Conservation (phyloP, 1,139 yeast genomes). For the Candida dubliniensis region DNA sequence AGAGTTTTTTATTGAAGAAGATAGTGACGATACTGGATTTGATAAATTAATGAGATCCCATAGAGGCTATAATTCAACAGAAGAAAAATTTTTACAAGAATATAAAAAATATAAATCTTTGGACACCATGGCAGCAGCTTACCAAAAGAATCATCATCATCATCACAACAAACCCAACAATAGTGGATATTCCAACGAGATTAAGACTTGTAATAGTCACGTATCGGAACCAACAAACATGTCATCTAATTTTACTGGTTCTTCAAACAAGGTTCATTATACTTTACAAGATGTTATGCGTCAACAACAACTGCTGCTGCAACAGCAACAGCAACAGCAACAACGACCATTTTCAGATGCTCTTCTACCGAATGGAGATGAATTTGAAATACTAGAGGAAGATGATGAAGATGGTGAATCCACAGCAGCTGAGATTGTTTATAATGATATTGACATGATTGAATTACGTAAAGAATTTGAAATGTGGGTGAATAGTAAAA, state of each 20-base stretch:
- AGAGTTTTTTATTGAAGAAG: slow-evolving; percentile 43
- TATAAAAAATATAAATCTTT: slow-evolving; percentile 35
- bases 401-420: slow-evolving; percentile 14
- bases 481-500: slow-evolving; percentile 4
- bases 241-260: too few relatives aligned
- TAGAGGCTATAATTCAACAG: slow-evolving; percentile 24
- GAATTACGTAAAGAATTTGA: slow-evolving; percentile 30
- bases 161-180: slow-evolving; percentile 8
- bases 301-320: slow-evolving; percentile 17
- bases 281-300: slow-evolving; percentile 31
- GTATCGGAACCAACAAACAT: too few relatives aligned
- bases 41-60: slow-evolving; percentile 24
- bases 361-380: slow-evolving; percentile 4
- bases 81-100: slow-evolving; percentile 36
- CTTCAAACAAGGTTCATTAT: slow-evolving; percentile 1
- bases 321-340: slow-evolving; percentile 20
- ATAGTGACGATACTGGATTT: slow-evolving; percentile 25
- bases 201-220: background rate
- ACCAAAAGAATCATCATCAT: slow-evolving; percentile 10
- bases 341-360: slow-evolving; percentile 7
- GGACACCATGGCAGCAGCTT: slow-evolving; percentile 31
- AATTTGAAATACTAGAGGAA: slow-evolving; percentile 9
- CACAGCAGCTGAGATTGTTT: slow-evolving; percentile 22
- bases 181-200: background rate
- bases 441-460: slow-evolving; percentile 28